Evolutionary conservation across 2,329 filamentous ascomycete species (phyloP).

Genomic region (Berkeleyomyces rouxiae): DNA sequence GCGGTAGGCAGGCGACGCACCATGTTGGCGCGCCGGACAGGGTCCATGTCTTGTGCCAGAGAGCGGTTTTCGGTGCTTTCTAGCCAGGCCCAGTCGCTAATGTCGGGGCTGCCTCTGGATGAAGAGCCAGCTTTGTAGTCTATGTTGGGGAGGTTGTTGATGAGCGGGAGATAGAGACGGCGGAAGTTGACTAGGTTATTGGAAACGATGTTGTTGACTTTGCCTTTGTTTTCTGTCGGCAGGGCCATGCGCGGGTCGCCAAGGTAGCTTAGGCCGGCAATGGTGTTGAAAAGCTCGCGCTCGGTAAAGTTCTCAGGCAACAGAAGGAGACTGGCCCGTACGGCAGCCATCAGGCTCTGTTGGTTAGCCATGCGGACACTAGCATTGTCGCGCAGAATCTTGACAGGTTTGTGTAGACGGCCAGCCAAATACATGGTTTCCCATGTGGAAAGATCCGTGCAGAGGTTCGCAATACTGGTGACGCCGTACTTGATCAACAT

Average conservation of each 20-base stretch:
- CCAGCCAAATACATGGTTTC: slow-evolving; percentile 92
- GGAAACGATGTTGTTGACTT: slow-evolving; percentile 85
- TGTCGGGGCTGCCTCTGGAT: slow-evolving; percentile 45
- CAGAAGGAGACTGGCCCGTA: slow-evolving; percentile 76
- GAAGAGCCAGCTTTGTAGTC: slow-evolving; percentile 45
- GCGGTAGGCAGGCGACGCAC: slow-evolving; percentile 73
- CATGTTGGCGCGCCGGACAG: slow-evolving; percentile 84
- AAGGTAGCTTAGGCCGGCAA: slow-evolving; percentile 82
- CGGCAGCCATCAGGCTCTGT: slow-evolving; percentile 80
- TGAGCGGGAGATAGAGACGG: slow-evolving; percentile 73
- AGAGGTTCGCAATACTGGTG: slow-evolving; percentile 81
- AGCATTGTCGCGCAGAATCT: slow-evolving; percentile 89
- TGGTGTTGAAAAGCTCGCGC: slow-evolving; percentile 72
- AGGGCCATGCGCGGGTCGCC: slow-evolving; percentile 93
- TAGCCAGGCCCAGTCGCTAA: slow-evolving; percentile 27
- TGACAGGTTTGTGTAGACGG: slow-evolving; percentile 89
- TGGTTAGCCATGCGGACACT: slow-evolving; percentile 88
- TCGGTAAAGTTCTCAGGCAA: slow-evolving; percentile 76
- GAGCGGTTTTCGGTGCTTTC: slow-evolving; percentile 41
- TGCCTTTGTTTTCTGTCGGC: slow-evolving; percentile 76
- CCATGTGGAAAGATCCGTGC: slow-evolving; percentile 75
- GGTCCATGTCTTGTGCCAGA: slow-evolving; percentile 83
- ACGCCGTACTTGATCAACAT: slow-evolving; percentile 97
- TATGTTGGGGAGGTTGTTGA: slow-evolving; percentile 81
- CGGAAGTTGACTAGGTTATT: slow-evolving; percentile 87